Base-by-base conservation (phyloP, 2,329 filamentous ascomycete genomes). In the Hypoxylon sp. region DNA sequence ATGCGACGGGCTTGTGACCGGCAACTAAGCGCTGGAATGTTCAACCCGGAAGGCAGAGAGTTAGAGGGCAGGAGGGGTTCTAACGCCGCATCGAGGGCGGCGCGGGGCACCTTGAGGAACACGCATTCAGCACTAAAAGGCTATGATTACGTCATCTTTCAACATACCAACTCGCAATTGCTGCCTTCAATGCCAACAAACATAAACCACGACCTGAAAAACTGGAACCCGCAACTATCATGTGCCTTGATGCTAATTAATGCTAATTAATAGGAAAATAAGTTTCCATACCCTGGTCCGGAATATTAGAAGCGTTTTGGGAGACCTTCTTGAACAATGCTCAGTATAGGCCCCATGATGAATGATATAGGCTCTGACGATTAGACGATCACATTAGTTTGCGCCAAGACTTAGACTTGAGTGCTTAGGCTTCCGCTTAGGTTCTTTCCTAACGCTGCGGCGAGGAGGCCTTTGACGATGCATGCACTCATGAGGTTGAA, bases 11-110 rank as follows among this genome's bases (percentile, higher is more conserved):
- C 46, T 35, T 48, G 27, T 50, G 33, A 44, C 51, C 60, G 60
- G 42, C 50, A 33, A 33, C 51, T 63, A 63, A 63, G 60, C 51
- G 51, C 42, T 56, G 27, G 25, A 57, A 27, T 11, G 6, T 50
- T 56, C 35, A 49, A 56, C 11, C 4, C 2, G 10, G n/a, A 44
- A 22, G 30, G 56, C 46, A 22, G 40, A 44, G 11, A 44, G 17
- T 44, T 44, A 20, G n/a, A 44, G 35, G 35, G 35, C 2, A 40
- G 7, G 50, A 54, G 50, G 50, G 31, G 51, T 56, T 40, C 53
- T 44, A 31, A 53, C 40, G 25, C 40, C n/a, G n/a, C 25, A 67
- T 61, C 56, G 65, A 56, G 65, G 65, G 65, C 25, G 64, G 58
- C 56, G 65, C 61, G 65, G 65, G 65, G 65, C 40, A 64, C 54